Evolutionary conservation across 176 grass and related monocot genomes (phyloP), one percentile per base, ranked within the genome.

Genomic region (Luzula sylvatica): DNA sequence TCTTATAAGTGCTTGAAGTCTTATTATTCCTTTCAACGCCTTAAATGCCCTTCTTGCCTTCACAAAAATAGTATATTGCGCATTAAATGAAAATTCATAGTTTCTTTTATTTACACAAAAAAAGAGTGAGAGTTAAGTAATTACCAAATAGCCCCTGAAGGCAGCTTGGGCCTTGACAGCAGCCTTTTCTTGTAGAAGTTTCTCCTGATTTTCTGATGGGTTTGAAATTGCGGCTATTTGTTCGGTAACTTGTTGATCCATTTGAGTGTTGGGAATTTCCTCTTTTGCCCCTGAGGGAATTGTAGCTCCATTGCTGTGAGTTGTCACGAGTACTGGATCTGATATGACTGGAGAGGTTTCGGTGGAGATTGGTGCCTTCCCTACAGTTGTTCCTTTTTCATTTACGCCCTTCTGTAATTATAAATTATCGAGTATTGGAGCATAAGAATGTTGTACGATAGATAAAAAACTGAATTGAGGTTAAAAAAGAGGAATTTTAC

Each of bases 131-230:
- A 44, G 3, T 23, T 64, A 46, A 56, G 52, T 17, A 53, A 43
- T 62, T 86, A 79, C 90, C 90, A 82, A 75, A 68, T 89, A 96
- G 73, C 84, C 90, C 54, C 90, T 85, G 58, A 89, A 96, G 56
- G 90, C 84, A 32, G 90, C 81, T 43, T 96, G 90, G 50, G 90
- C 81, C 77, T 79, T 89, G 23, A 67, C 57, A 54, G 90, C 84
- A 72, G 90, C 90, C 62, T 79, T 52, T 52, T 89, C 74, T 74
- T 89, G 80, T 52, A 57, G 64, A 50, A 65, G 20, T 53, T 79
- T 70, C 48, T 47, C 68, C 20, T 65, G 46, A 70, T 64, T 46
- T 39, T 64, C 26, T 19, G 58, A 76, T 61, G 66, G 9, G 26
- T 57, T 45, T n/a, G 61, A 50, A 18, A 57, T 60, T 62, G 47